Conservation (phyloP, 176 grass and related monocot species). For the Oryza longistaminata region DNA sequence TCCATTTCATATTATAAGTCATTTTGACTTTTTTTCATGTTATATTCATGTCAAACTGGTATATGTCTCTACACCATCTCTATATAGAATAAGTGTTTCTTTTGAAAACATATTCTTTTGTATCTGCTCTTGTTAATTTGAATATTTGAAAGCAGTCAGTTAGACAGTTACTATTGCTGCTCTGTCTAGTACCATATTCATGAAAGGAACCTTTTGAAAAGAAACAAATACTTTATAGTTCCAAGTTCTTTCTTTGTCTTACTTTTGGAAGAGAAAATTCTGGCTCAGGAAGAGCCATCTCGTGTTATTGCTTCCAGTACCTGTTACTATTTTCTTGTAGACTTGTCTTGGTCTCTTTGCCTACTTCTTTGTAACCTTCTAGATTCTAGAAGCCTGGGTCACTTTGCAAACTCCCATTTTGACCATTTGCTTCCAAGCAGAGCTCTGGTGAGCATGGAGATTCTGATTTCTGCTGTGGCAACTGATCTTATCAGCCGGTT, state of each 20-base stretch:
- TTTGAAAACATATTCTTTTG: background rate
- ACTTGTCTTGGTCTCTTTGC: background rate
- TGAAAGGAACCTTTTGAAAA: background rate
- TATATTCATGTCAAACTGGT: background rate
- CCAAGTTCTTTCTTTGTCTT: no score
- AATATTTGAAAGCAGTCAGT: no score
- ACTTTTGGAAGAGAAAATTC: background rate
- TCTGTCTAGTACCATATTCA: background rate
- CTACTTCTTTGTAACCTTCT: background rate
- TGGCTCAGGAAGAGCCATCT: background rate
- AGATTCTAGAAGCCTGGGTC: background rate
- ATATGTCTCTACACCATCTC: no score
- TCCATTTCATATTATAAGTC: no score
- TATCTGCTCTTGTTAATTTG: no score
- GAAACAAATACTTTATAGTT: background rate
- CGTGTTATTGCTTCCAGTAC: background rate
- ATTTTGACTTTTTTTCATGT: no score
- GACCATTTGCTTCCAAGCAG: background rate
- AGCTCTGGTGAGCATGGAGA: slow-evolving; percentile 1
- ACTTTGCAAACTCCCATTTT: background rate
- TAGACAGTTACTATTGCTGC: background rate
- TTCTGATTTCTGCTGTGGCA: slow-evolving; percentile 19
- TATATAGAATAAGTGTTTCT: no score
- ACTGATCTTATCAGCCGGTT: slow-evolving; percentile 35
- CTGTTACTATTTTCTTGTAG: background rate